phyloP scores from a whole-genome alignment of 2,329 filamentous ascomycete genomes.

The Aspergillus luchuensis region DNA sequence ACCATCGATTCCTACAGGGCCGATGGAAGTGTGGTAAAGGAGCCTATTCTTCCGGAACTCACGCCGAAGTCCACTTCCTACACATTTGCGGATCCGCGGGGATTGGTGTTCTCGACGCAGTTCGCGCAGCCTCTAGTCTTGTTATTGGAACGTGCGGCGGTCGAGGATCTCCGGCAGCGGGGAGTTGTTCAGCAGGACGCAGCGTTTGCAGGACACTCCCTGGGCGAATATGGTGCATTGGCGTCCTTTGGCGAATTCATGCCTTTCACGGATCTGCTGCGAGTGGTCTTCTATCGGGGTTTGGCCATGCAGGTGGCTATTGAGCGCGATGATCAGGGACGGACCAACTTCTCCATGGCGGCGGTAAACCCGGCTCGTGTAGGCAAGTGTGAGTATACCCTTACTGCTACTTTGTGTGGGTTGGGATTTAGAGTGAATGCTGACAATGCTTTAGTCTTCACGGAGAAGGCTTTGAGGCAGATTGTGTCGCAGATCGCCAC shows the following conservation, averaged over 20 bases:
- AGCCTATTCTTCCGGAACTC: slow-evolving; percentile 97
- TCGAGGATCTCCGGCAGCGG: slow-evolving; percentile 95
- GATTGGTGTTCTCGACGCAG: slow-evolving; percentile 88
- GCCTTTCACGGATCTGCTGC: slow-evolving; percentile 92
- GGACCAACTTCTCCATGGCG: slow-evolving; percentile 97
- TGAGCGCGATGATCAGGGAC: slow-evolving; percentile 83
- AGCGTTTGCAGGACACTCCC: slow-evolving; percentile 92
- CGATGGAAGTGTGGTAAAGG: slow-evolving; percentile 52
- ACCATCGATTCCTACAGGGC: slow-evolving; percentile 63
- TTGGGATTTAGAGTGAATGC: not conserved
- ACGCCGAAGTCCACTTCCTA: slow-evolving; percentile 85
- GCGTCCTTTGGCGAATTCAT: slow-evolving; percentile 92
- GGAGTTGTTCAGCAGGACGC: slow-evolving; percentile 89
- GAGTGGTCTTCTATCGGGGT: slow-evolving; percentile 95
- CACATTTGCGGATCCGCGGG: slow-evolving; percentile 89
- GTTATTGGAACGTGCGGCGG: slow-evolving; percentile 97
- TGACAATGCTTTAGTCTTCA: not conserved
- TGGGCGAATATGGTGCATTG: slow-evolving; percentile 94
- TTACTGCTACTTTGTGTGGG: slow-evolving; percentile 28
- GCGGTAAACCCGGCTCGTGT: slow-evolving; percentile 95
- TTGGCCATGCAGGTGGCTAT: slow-evolving; percentile 98
- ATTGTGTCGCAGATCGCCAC: slow-evolving; percentile 66
- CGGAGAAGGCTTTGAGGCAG: not conserved
- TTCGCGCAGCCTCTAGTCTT: slow-evolving; percentile 96
- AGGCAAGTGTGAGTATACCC: slow-evolving; percentile 67